Percentiles rank a stretch among this genome's conserved stretches.
Conservation (phyloP, 768 basidiomycete species). For the Podaxis sp. region DNA sequence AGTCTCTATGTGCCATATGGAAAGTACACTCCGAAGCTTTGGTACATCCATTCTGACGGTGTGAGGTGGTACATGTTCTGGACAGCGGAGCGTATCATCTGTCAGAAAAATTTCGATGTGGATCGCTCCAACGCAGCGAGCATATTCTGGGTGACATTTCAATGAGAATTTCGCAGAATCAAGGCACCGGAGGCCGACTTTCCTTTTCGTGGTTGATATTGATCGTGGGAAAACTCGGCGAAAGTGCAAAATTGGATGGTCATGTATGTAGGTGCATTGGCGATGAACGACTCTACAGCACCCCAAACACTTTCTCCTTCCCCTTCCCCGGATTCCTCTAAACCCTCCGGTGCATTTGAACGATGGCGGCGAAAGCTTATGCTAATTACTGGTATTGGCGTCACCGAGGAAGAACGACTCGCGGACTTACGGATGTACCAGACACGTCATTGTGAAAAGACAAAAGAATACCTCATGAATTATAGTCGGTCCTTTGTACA, state of each 20-base stretch:
- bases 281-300: conserved; percentile 26
- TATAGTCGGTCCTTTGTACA: conserved; percentile 51
- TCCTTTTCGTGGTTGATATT: not conserved
- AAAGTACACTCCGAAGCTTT: not conserved
- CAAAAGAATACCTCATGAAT: conserved; percentile 64
- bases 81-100: not conserved
- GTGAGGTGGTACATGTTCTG: not conserved
- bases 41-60: not conserved
- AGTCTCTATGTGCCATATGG: not conserved
- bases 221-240: conserved; percentile 12
- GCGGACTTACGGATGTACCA: conserved; percentile 35
- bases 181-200: conserved; percentile 5
- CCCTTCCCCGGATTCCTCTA: conserved; percentile 19
- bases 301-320: conserved; percentile 16
- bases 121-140: not conserved
- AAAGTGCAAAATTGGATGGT: conserved; percentile 9
- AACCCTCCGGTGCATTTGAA: conserved; percentile 39
- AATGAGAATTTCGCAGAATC: not conserved
- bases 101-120: conserved; percentile 4
- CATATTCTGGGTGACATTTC: not conserved
- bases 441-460: conserved; percentile 58
- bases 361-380: conserved; percentile 47
- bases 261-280: conserved; percentile 9
- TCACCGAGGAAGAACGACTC: conserved; percentile 44
- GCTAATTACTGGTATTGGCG: conserved; percentile 47